Evolutionary conservation across 2,329 filamentous ascomycete species (phyloP).

Genomic region (Colletotrichum caudatum): DNA sequence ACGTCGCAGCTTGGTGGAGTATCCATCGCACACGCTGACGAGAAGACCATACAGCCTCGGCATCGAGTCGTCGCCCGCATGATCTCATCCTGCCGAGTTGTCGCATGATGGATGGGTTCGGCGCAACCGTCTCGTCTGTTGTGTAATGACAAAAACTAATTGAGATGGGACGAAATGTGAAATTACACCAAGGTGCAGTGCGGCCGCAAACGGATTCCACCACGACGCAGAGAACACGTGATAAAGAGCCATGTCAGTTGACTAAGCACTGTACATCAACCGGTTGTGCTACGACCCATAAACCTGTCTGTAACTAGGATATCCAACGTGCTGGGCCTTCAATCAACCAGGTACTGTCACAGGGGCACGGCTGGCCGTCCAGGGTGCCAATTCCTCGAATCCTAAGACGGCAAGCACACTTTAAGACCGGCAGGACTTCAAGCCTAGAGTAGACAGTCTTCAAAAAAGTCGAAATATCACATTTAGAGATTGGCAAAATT

Average conservation of each 20-base stretch:
- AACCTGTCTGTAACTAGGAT: neutral
- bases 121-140: constrained; percentile 6
- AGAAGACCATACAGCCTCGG: constrained; percentile 1
- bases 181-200: neutral
- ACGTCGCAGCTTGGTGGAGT: constrained; percentile 34
- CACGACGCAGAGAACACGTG: neutral
- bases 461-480: too few species aligned
- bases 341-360: constrained; percentile 17
- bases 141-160: neutral
- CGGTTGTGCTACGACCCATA: neutral
- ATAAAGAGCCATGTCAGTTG: neutral
- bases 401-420: neutral
- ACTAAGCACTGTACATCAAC: neutral
- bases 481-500: too few species aligned
- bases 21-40: neutral
- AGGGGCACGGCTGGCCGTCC: constrained; percentile 1
- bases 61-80: constrained; percentile 1
- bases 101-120: constrained; percentile 1
- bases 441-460: too few species aligned
- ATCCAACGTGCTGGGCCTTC: neutral
- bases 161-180: neutral
- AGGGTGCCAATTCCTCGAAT: neutral
- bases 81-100: neutral
- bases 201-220: neutral
- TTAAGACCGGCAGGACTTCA: too few species aligned